These are phyloP conservation scores for Clitoria ternatea DNA, from an alignment of 306 rosid species.

Conservation along the genomic window DNA sequence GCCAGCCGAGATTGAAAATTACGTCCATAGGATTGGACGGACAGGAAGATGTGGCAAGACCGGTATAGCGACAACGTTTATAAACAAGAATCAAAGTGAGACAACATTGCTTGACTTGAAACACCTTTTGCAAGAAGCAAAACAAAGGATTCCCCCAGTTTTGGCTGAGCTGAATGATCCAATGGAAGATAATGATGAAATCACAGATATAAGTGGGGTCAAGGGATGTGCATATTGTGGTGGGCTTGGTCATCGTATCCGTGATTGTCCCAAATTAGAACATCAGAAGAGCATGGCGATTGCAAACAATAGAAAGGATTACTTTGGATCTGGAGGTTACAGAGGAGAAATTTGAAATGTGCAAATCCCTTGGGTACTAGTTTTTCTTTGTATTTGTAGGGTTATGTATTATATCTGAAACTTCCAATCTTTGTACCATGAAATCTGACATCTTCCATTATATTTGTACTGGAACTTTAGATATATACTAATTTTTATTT, in stretches of 20 bases:
- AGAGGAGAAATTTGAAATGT: constrained; percentile 69
- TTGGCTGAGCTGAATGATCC: constrained; percentile 87
- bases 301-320: constrained; percentile 75
- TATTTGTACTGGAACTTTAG: background rate
- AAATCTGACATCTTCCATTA: background rate
- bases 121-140: constrained; percentile 94
- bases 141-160: constrained; percentile 95
- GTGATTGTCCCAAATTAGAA: constrained; percentile 79
- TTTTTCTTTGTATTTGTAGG: background rate
- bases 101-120: constrained; percentile 93
- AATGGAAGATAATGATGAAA: constrained; percentile 74
- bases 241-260: constrained; percentile 92
- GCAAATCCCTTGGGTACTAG: background rate
- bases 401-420: constrained; percentile 1
- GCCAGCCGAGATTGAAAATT: constrained; percentile 97
- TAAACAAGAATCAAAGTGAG: constrained; percentile 92
- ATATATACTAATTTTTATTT: background rate
- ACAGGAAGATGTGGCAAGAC: constrained; percentile 96
- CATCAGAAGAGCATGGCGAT: constrained; percentile 85
- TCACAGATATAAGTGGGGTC: constrained; percentile 71
- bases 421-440: background rate
- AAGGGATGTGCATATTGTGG: constrained; percentile 95
- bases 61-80: constrained; percentile 89
- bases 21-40: constrained; percentile 93
- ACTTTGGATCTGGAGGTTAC: constrained; percentile 91